These are phyloP conservation scores for Tricholoma sp. DNA, from an alignment of 768 basidiomycete genomes.

Conservation along the genomic window DNA sequence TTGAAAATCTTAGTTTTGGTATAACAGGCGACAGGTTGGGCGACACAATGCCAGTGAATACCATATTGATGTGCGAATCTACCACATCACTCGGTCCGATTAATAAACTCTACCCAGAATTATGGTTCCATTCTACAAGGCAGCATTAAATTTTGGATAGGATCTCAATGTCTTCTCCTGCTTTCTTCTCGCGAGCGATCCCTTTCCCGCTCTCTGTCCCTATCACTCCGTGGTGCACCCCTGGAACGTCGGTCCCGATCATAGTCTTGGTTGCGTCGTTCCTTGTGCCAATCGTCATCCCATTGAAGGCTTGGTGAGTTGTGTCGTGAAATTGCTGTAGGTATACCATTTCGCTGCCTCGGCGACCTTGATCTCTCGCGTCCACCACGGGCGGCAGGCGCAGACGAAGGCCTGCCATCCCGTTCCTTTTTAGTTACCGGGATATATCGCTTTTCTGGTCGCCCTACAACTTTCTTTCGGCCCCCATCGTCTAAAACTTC, in stretches of 20 bases:
- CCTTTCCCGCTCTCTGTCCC: conserved; percentile 27
- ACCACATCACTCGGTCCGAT: too few species aligned
- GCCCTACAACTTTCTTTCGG: conserved; percentile 43
- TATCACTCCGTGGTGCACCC: conserved; percentile 24
- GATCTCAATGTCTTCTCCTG: conserved; percentile 10
- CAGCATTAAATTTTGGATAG: not conserved
- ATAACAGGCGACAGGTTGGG: too few species aligned
- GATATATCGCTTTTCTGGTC: conserved; percentile 73
- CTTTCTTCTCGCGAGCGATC: conserved; percentile 26
- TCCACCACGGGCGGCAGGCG: conserved; percentile 11
- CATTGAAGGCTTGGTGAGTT: conserved; percentile 37
- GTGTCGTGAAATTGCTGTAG: conserved; percentile 41
- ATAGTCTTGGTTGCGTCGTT: conserved; percentile 14
- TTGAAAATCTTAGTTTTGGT: too few species aligned
- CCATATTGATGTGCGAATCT: too few species aligned
- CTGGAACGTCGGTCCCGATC: conserved; percentile 15
- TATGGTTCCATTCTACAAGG: not conserved
- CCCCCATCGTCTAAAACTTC: conserved; percentile 68
- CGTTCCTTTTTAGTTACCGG: conserved; percentile 75
- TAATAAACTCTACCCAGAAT: too few species aligned
- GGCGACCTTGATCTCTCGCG: conserved; percentile 35
- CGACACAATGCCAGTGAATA: too few species aligned
- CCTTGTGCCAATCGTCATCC: conserved; percentile 10
- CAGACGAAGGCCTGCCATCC: conserved; percentile 25
- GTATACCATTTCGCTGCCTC: conserved; percentile 24